Evolutionary conservation across 805 yeast genomes (phyloP).

Genomic region (Candida dendrica): DNA sequence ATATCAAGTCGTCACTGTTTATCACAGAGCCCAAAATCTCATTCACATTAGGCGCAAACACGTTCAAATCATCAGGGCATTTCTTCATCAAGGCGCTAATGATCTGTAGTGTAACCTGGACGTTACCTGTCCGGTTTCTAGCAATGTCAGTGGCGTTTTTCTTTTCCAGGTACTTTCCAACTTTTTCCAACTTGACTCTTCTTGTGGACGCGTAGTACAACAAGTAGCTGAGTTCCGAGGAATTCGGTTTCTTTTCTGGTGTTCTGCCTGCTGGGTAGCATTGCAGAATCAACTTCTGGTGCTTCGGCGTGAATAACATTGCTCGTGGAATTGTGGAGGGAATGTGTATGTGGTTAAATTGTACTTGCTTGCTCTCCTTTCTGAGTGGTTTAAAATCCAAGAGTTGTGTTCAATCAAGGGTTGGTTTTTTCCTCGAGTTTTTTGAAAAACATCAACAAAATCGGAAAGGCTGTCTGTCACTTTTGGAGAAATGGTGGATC

Average conservation of each 20-base stretch:
- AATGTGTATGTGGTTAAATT: too few species aligned
- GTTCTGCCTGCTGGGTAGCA: slow-evolving; percentile 91
- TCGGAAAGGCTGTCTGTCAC: too few species aligned
- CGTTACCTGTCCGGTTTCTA: slow-evolving; percentile 65
- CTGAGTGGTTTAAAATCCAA: too few species aligned
- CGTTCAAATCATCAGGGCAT: slow-evolving; percentile 78
- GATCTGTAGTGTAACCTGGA: slow-evolving; percentile 73
- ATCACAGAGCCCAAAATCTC: slow-evolving; percentile 48
- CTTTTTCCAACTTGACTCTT: slow-evolving; percentile 83
- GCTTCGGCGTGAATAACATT: slow-evolving; percentile 60
- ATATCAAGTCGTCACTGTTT: slow-evolving; percentile 49
- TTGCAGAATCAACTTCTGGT: slow-evolving; percentile 81
- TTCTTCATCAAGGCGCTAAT: slow-evolving; percentile 60
- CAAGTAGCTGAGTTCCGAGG: slow-evolving; percentile 83
- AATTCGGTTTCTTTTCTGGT: slow-evolving; percentile 83
- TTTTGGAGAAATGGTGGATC: too few species aligned
- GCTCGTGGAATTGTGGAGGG: too few species aligned
- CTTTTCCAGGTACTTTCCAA: slow-evolving; percentile 58
- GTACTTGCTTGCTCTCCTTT: too few species aligned
- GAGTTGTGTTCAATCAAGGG: too few species aligned
- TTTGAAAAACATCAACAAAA: neutral
- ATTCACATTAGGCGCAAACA: slow-evolving; percentile 66
- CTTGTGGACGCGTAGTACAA: slow-evolving; percentile 87
- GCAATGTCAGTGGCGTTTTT: slow-evolving; percentile 56
- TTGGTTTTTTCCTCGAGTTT: neutral